Percentiles rank a stretch among this genome's conserved stretches.
phyloP scores from a whole-genome alignment of 768 basidiomycete genomes.

The Cantharellus anzutake region DNA sequence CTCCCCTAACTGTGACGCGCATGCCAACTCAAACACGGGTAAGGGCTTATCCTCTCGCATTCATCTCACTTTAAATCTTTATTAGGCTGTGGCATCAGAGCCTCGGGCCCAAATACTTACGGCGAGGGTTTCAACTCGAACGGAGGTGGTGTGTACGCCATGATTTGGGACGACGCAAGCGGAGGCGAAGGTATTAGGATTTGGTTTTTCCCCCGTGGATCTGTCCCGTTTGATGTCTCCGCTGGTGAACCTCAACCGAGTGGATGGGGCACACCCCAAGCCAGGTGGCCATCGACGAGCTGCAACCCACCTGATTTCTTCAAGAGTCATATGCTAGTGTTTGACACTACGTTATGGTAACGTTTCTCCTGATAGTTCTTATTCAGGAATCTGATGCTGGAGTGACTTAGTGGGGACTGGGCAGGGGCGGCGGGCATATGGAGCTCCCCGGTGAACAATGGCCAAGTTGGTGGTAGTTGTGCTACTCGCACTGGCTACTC shows the following conservation, averaged over 20 bases:
- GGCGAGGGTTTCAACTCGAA: too few relatives aligned
- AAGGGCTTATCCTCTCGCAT: too few relatives aligned
- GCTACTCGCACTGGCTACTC: slow-evolving; percentile 64
- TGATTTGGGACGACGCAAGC: slow-evolving; percentile 64
- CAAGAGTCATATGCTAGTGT: slow-evolving; percentile 22
- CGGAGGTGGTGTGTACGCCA: too few relatives aligned
- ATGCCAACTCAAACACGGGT: too few relatives aligned
- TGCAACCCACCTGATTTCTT: slow-evolving; percentile 22
- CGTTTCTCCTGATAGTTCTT: too few relatives aligned
- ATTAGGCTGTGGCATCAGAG: too few relatives aligned
- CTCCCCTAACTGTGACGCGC: neutral
- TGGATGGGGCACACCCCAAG: slow-evolving; percentile 59
- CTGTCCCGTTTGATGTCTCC: slow-evolving; percentile 60
- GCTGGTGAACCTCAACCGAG: slow-evolving; percentile 52
- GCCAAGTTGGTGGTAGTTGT: slow-evolving; percentile 76
- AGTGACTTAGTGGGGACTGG: slow-evolving; percentile 94
- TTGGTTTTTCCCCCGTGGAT: slow-evolving; percentile 62
- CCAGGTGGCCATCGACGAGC: slow-evolving; percentile 50
- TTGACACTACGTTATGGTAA: slow-evolving; percentile 73
- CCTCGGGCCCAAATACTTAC: too few relatives aligned
- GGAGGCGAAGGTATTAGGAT: slow-evolving; percentile 52
- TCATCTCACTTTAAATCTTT: too few relatives aligned
- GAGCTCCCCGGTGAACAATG: slow-evolving; percentile 58
- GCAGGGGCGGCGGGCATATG: slow-evolving; percentile 45
- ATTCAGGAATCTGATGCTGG: too few relatives aligned